Base-by-base conservation (phyloP, 768 basidiomycete genomes). In the Podaxis sp. region DNA sequence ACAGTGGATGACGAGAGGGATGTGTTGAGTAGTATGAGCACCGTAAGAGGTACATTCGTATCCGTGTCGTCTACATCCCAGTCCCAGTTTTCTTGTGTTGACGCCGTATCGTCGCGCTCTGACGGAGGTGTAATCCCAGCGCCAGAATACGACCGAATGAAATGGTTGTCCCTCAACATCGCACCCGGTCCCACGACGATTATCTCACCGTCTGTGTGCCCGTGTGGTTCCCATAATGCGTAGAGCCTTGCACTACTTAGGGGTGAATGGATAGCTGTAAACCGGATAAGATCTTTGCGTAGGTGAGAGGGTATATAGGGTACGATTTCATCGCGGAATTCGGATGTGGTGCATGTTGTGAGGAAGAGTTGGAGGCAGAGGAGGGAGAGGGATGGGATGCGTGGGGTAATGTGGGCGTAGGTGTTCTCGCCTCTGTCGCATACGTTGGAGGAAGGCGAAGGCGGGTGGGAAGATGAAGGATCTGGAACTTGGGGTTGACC, bases 151-250 rank as follows among this genome's bases (percentile, higher is more conserved):
- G 51, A 65, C 54, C 59, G 71, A 53, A 72, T 69, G 66, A 87
- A 82, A 63, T 79, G 71, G 54, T 80, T 77, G 41, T 79, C 77
- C 17, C 74, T 78, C 2, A 87, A 68, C 6, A 72, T 66, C 8
- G 80, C 81, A 24, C 75, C 69, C 0, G 86, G 87, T 13, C 87
- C 87, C 28, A 90, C 79, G 24, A 93, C 70, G 40, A 91, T 70
- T 11, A 90, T 74, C 63, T 92, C 91, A 0, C 88, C 85, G 56
- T 84, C 83, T 2, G 80, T 78, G 67, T 88, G 84, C 0, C 82
- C 79, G 4, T 83, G 73, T 0, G 78, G 75, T 37, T 77, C 78
- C 58, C 82, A 80, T 4, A 91, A 69, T 7, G 80, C 76, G 56
- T 79, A 79, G 20, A 91, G 76, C 60, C 82, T 81, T 22, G 74